These are phyloP conservation scores for Aspergillus indologenus DNA, from an alignment of 495 filamentous ascomycete species.

Conservation along the genomic window DNA sequence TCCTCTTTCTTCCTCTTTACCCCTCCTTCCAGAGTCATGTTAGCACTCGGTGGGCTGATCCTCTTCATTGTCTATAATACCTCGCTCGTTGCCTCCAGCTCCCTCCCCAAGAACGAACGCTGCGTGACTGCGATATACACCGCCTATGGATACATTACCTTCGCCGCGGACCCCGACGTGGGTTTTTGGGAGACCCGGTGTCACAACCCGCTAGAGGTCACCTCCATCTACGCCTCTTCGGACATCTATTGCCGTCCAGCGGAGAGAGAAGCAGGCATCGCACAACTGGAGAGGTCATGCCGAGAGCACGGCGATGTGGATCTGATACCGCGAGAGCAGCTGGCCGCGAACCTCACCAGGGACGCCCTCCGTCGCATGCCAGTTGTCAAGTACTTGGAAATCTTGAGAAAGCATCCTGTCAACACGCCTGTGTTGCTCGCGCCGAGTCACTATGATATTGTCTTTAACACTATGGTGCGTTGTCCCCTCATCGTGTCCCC, in stretches of 20 bases:
- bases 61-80: not conserved
- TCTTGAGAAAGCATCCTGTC: conserved; percentile 18
- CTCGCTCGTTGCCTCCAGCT: not conserved
- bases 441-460: conserved; percentile 25
- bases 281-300: conserved; percentile 26
- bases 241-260: conserved; percentile 31
- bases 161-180: conserved; percentile 24
- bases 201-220: conserved; percentile 32
- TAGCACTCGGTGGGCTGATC: not conserved
- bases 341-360: conserved; percentile 38
- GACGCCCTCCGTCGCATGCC: conserved; percentile 34
- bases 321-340: conserved; percentile 28
- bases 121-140: conserved; percentile 39
- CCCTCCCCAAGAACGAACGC: conserved; percentile 28
- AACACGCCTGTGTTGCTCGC: conserved; percentile 32
- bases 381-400: conserved; percentile 30
- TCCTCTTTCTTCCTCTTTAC: not conserved
- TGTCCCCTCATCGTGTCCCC: not conserved
- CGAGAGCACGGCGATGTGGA: conserved; percentile 26
- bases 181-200: conserved; percentile 33
- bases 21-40: not conserved
- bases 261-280: conserved; percentile 29
- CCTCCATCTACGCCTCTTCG: conserved; percentile 40
- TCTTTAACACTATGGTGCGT: conserved; percentile 37
- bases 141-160: conserved; percentile 38